Evolutionary conservation across 805 yeast species (phyloP), one percentile per base, ranked within the genome.

Genomic region (Candida sanyiensis): DNA sequence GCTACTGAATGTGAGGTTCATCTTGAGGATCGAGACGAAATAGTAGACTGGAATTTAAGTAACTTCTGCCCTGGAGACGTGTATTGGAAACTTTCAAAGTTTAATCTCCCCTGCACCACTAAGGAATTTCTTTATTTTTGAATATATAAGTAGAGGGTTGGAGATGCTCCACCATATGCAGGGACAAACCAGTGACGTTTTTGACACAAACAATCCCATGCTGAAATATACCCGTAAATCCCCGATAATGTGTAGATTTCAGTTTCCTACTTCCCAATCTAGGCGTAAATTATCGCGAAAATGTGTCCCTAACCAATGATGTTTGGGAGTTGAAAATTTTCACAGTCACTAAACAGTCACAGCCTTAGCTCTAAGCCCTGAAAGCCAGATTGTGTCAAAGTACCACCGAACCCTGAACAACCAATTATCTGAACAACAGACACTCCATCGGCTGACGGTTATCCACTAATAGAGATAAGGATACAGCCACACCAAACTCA

Each of bases 301-400:
- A 33, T 24, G 30, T 26, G 37, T 19, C 33, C 27, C 33, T 6
- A 20, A 25, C 32, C 33, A 22, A 20, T 25, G 15, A 20, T 25
- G 37, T 35, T 27, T 10, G 26, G 23, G 33, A 16, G 22, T 11
- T 25, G 27, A 52, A 54, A 54, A 54, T 51, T 54, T 54, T 54
- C 58, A 54, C 57, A 54, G 57, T 54, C 58, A 52, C 58, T 52
- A 46, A 48, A 51, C 57, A 52, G 57, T 52, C 57, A 50, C 54
- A 31, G 18, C 13, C 10, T 21, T n/a, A 19, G 18, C 35, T 34
- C 11, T 34, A 28, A 27, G 36, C 28, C 19, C 20, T 15, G 36
- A 35, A 30, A 39, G 35, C 26, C 35, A 35, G 36, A 34, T 28
- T 38, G 36, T 38, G 37, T 33, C 38, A 30, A 30, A 34, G 20